Evolutionary conservation across 2,329 filamentous ascomycete genomes (phyloP).

Genomic region (Purpureocillium takamizusanense): DNA sequence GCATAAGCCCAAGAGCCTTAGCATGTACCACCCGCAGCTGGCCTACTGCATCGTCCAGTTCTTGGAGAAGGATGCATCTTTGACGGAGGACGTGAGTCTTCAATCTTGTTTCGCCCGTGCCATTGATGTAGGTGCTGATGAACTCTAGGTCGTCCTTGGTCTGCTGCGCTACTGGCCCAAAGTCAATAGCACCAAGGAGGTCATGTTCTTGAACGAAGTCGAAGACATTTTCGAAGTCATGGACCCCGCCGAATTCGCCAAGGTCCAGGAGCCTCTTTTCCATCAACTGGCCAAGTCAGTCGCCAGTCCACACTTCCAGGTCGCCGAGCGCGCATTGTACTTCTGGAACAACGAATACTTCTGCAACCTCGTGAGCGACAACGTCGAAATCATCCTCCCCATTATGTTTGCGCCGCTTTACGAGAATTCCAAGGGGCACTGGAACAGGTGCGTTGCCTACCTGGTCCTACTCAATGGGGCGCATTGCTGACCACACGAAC

Average conservation of each 20-base stretch:
- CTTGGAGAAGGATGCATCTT: slow-evolving; percentile 89
- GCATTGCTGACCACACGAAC: not conserved
- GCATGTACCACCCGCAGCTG: slow-evolving; percentile 98
- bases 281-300: slow-evolving; percentile 97
- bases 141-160: slow-evolving; percentile 72
- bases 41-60: slow-evolving; percentile 99
- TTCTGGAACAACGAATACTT: slow-evolving; percentile 99
- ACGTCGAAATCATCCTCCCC: slow-evolving; percentile 93
- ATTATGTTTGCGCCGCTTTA: slow-evolving; percentile 99
- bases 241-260: slow-evolving; percentile 97
- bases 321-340: slow-evolving; percentile 92
- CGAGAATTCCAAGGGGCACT: slow-evolving; percentile 98
- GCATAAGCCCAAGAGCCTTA: slow-evolving; percentile 97
- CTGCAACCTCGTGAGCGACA: slow-evolving; percentile 97
- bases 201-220: slow-evolving; percentile 99
- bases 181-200: slow-evolving; percentile 98
- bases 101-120: no score
- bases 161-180: slow-evolving; percentile 97
- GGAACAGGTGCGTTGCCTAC: slow-evolving; percentile 69
- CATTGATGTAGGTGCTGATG: no score
- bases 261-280: slow-evolving; percentile 96
- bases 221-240: slow-evolving; percentile 99
- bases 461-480: not conserved
- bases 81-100: slow-evolving; percentile 87
- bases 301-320: slow-evolving; percentile 96